A percentile compares a stretch with the other conserved stretches of the same genome.
phyloP scores from a whole-genome alignment of 2,329 filamentous ascomycete genomes.

The Diaporthe australafricana region DNA sequence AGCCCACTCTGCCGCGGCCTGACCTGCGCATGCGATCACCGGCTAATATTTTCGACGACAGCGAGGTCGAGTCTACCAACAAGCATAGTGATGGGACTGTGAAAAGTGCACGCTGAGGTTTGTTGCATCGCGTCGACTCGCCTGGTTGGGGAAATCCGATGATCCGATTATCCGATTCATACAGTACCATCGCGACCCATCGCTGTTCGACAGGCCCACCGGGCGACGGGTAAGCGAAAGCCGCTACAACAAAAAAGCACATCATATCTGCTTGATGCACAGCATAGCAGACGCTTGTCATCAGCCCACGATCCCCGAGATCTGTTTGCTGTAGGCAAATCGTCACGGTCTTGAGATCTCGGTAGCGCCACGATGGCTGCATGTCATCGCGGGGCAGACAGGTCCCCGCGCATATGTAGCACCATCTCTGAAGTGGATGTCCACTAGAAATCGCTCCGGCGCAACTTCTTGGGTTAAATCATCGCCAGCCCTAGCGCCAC shows the following conservation, averaged over 20 bases:
- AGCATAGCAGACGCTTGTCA: background rate
- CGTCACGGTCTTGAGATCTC: background rate
- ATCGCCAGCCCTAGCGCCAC: constrained; percentile 20
- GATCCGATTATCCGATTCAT: too few species aligned
- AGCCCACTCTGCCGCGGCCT: background rate
- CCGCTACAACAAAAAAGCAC: background rate
- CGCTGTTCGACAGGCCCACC: background rate
- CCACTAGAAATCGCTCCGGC: constrained; percentile 4
- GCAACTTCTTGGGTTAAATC: constrained; percentile 19
- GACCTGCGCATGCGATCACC: constrained; percentile 1
- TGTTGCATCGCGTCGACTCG: background rate
- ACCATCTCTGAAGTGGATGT: background rate
- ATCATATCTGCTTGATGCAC: background rate
- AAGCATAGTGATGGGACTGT: background rate
- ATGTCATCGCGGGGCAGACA: constrained; percentile 11
- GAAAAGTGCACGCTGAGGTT: background rate
- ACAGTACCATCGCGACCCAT: background rate
- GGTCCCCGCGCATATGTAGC: background rate
- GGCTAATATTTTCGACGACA: background rate
- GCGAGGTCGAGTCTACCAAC: background rate
- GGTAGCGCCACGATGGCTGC: background rate
- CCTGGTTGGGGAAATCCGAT: constrained; percentile 19
- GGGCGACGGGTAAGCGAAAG: constrained; percentile 1
- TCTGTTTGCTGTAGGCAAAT: constrained; percentile 9
- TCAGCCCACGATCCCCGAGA: background rate